phyloP scores from a whole-genome alignment of 2,329 filamentous ascomycete genomes.

The Fusarium sp. region DNA sequence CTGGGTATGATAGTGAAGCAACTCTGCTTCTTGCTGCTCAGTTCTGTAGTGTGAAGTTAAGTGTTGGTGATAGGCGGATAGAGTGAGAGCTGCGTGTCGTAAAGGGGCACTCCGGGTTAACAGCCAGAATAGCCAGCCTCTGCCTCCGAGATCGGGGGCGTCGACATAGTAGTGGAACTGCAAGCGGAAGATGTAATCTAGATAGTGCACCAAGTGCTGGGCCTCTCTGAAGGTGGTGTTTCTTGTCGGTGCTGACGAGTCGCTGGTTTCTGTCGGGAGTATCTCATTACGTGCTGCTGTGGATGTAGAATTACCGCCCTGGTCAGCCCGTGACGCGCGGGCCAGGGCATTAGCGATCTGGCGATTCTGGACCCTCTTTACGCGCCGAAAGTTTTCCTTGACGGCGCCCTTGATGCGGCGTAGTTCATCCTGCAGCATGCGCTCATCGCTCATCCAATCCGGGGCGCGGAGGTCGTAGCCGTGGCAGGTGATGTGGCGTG shows the following conservation, averaged over 20 bases:
- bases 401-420: constrained; percentile 44
- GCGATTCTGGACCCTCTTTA: constrained; percentile 26
- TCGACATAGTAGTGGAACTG: constrained; percentile 49
- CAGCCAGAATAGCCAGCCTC: constrained; percentile 49
- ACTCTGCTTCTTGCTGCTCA: constrained; percentile 38
- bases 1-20: constrained; percentile 46
- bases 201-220: constrained; percentile 48
- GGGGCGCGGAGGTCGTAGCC: constrained; percentile 53
- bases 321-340: background rate
- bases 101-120: constrained; percentile 33
- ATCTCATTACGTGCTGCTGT: background rate
- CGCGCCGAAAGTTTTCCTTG: constrained; percentile 44
- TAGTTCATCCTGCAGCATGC: constrained; percentile 49
- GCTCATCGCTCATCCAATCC: constrained; percentile 52
- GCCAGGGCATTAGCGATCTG: background rate
- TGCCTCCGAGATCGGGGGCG: constrained; percentile 44
- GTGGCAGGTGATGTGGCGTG: constrained; percentile 43
- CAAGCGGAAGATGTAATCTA: constrained; percentile 50
- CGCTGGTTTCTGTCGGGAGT: background rate
- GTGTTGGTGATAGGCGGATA: constrained; percentile 49
- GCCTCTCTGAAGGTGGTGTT: constrained; percentile 44
- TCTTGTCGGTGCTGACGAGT: background rate
- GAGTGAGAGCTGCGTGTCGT: constrained; percentile 46
- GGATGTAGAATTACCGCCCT: background rate
- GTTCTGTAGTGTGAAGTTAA: constrained; percentile 33